A percentile compares a stretch with the other conserved stretches of the same genome.
Conservation (phyloP, 2,329 filamentous ascomycete species). For the Pseudonectria foliicola region DNA sequence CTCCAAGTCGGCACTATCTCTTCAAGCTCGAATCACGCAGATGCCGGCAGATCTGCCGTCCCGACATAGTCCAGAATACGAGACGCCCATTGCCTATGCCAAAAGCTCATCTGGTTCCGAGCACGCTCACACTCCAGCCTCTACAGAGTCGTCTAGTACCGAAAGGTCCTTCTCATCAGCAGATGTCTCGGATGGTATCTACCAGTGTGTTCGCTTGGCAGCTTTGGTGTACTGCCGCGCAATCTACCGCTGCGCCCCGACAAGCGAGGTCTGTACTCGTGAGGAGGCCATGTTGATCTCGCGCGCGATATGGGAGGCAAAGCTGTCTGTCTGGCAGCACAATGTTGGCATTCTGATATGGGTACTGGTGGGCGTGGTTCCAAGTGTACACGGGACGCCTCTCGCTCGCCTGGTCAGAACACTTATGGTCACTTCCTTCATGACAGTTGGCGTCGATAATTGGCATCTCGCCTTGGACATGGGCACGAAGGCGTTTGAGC, state of each 20-base stretch:
- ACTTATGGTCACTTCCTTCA: slow-evolving; percentile 34
- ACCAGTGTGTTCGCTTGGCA: slow-evolving; percentile 38
- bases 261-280: slow-evolving; percentile 32
- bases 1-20: slow-evolving; percentile 31
- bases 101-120: slow-evolving; percentile 7
- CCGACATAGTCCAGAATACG: slow-evolving; percentile 7
- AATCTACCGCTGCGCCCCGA: slow-evolving; percentile 35
- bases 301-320: slow-evolving; percentile 40
- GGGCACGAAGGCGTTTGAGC: slow-evolving; percentile 28
- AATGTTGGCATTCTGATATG: slow-evolving; percentile 43
- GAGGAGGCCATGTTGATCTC: slow-evolving; percentile 38
- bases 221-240: slow-evolving; percentile 42
- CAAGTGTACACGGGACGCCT: slow-evolving; percentile 31
- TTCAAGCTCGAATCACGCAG: slow-evolving; percentile 31
- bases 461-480: slow-evolving; percentile 38
- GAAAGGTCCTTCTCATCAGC: slow-evolving; percentile 12
- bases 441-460: slow-evolving; percentile 41
- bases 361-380: slow-evolving; percentile 37
- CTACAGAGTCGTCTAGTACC: slow-evolving; percentile 1
- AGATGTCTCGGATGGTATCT: slow-evolving; percentile 35
- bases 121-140: slow-evolving; percentile 9
- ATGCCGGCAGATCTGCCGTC: slow-evolving; percentile 23
- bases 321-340: slow-evolving; percentile 38
- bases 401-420: slow-evolving; percentile 40
- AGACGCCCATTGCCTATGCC: slow-evolving; percentile 2